Conservation (phyloP, 192 early-diverging fungal genomes). For the Rhizophagus sp. region DNA sequence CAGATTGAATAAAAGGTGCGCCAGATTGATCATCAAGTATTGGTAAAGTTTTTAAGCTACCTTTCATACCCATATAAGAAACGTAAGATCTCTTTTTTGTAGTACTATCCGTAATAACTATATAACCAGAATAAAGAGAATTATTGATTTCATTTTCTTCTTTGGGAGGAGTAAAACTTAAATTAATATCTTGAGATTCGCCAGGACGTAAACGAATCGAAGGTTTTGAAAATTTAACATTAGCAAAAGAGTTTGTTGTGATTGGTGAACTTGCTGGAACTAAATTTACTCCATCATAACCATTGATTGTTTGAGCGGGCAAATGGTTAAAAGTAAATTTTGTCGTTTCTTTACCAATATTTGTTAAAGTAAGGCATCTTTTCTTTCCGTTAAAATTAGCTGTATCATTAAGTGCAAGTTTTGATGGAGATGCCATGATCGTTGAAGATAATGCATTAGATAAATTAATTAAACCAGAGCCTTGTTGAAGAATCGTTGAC, state of each 20-base stretch:
- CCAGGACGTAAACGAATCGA: slow-evolving; percentile 38
- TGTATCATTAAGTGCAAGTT: slow-evolving; percentile 58
- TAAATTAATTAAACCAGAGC: slow-evolving; percentile 76
- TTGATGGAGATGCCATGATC: slow-evolving; percentile 53
- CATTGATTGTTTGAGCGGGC: slow-evolving; percentile 44
- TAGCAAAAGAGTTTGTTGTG: slow-evolving; percentile 34
- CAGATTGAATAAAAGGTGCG: slow-evolving; percentile 29
- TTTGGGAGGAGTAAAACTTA: slow-evolving; percentile 45
- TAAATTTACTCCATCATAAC: slow-evolving; percentile 31
- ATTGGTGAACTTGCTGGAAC: slow-evolving; percentile 37
- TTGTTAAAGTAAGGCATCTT: slow-evolving; percentile 43
- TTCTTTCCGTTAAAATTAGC: slow-evolving; percentile 33
- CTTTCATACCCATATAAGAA: slow-evolving; percentile 41
- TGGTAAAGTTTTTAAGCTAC: slow-evolving; percentile 34
- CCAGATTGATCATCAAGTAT: slow-evolving; percentile 34
- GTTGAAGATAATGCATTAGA: slow-evolving; percentile 57
- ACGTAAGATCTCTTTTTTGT: slow-evolving; percentile 29
- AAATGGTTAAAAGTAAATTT: slow-evolving; percentile 44
- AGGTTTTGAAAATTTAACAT: slow-evolving; percentile 35
- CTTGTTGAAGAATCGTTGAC: slow-evolving; percentile 61
- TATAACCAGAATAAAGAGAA: slow-evolving; percentile 43
- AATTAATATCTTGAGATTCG: slow-evolving; percentile 33
- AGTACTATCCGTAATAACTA: slow-evolving; percentile 16
- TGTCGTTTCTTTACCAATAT: slow-evolving; percentile 35
- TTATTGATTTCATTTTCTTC: background rate